Conservation (phyloP, 192 early-diverging fungal genomes). For the Entophlyctis luteolus region DNA sequence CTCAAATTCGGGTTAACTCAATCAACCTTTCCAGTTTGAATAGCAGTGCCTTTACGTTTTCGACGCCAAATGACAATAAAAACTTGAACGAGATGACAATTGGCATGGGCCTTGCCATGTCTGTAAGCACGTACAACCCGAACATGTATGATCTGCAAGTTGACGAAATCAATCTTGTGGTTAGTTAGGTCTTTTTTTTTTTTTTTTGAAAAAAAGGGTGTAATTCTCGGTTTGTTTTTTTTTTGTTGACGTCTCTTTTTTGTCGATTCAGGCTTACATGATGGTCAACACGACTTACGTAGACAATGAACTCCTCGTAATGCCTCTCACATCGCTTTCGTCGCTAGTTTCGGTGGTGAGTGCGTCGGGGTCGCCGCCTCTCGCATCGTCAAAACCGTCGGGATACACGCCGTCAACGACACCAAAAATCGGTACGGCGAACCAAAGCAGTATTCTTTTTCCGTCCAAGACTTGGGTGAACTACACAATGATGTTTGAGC, state of each 20-base stretch:
- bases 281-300: constrained; percentile 14
- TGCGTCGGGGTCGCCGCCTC: neutral
- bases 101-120: constrained; percentile 6
- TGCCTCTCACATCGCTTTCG: neutral
- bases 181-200: neutral
- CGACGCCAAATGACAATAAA: neutral
- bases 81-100: constrained; percentile 24
- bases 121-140: constrained; percentile 20
- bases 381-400: neutral
- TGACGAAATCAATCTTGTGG: constrained; percentile 14
- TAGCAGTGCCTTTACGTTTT: constrained; percentile 18
- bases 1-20: constrained; percentile 13
- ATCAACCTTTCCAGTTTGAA: constrained; percentile 11
- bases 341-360: neutral
- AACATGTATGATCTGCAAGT: constrained; percentile 23
- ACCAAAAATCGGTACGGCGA: constrained; percentile 14
- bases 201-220: neutral
- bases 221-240: too few relatives aligned
- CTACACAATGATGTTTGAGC: constrained; percentile 22
- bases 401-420: neutral
- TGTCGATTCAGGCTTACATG: neutral
- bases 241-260: neutral
- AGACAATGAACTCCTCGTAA: neutral
- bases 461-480: constrained; percentile 20
- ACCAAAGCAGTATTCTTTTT: constrained; percentile 2